Evolutionary conservation across 148 eudicot genomes (phyloP), one percentile per base, ranked within the genome.

Genomic region (Tetragonia tetragonoides): DNA sequence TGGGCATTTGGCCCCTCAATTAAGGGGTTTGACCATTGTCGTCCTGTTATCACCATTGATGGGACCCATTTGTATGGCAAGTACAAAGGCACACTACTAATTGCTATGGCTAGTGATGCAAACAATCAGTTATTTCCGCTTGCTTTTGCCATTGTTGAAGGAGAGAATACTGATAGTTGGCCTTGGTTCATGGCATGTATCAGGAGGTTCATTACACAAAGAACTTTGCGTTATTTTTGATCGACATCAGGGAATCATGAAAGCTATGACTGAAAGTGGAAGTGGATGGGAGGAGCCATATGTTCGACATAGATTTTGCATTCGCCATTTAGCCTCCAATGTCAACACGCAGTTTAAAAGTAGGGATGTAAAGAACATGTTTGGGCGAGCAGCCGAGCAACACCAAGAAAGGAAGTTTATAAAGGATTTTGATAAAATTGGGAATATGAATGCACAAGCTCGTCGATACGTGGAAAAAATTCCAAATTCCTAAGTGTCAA

Each of bases 1-100:
- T 53, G 61, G 75, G 62, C 66, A 21, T 77, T 77, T 41, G 49
- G 42, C 20, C 73, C 79, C 12, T 76, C 49, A 0, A 76, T 66
- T 34, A 40, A 65, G 12, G 70, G 70, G 4, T 47, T 63, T 39
- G 17, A 75, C 0, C 11, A 49, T 49, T 49, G 53, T 49, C 53
- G 12, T 49, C 53, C 53, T 6, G 12, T 49, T 10, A 49, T 75
- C 18, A 75, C 78, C 34, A 73, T 73, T 39, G 68, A 63, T 51
- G 74, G 74, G 11, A 53, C 61, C 16, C 60, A 71, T 5, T 70
- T 70, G 18, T 70, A 70, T 70, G 73, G 73, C 12, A 70, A 70
- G 51, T 70, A 47, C 41, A 70, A 44, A 10, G 57, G 57, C 21
- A 47, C 73, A 23, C 39, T 70, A 3, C 56, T 70, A 3, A 70